These are phyloP conservation scores for Yarrowia osloensis DNA, from an alignment of 805 yeast genomes.

Conservation along the genomic window DNA sequence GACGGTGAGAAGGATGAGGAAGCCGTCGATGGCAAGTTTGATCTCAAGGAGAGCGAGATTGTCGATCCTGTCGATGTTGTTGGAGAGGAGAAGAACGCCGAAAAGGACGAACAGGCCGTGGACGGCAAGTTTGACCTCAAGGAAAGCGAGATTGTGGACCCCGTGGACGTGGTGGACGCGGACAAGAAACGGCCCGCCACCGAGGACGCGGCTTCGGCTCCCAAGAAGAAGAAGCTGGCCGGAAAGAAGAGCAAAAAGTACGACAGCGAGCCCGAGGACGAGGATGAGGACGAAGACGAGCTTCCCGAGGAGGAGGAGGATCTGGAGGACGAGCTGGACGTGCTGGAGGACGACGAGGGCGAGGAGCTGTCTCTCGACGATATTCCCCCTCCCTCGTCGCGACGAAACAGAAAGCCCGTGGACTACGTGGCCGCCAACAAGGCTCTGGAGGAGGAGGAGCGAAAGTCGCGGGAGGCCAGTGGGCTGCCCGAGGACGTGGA, in stretches of 20 bases:
- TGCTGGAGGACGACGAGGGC: constrained; percentile 76
- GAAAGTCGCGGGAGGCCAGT: constrained; percentile 38
- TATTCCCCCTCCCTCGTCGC: constrained; percentile 63
- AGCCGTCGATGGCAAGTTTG: constrained; percentile 2
- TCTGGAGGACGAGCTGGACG: constrained; percentile 52
- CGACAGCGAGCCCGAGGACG: constrained; percentile 61
- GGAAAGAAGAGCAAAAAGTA: constrained; percentile 39
- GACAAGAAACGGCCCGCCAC: constrained; percentile 17
- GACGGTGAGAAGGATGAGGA: background rate
- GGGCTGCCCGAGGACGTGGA: constrained; percentile 51
- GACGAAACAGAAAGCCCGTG: constrained; percentile 85
- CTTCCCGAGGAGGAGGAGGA: constrained; percentile 41
- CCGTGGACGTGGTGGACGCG: background rate
- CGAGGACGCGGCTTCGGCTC: background rate
- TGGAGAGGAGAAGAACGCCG: background rate
- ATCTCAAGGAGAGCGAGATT: constrained; percentile 6
- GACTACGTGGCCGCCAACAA: constrained; percentile 82
- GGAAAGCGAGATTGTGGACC: background rate
- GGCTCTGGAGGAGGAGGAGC: constrained; percentile 58
- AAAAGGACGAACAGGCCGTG: background rate
- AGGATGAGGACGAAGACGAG: constrained; percentile 40
- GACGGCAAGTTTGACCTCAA: constrained; percentile 9
- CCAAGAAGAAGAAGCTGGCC: constrained; percentile 32
- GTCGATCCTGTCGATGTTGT: background rate
- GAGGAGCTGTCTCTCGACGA: constrained; percentile 78